Percentiles rank a stretch among this genome's conserved stretches.
phyloP scores from a whole-genome alignment of 768 basidiomycete genomes.

The Rhodosporidiobolus sp. region DNA sequence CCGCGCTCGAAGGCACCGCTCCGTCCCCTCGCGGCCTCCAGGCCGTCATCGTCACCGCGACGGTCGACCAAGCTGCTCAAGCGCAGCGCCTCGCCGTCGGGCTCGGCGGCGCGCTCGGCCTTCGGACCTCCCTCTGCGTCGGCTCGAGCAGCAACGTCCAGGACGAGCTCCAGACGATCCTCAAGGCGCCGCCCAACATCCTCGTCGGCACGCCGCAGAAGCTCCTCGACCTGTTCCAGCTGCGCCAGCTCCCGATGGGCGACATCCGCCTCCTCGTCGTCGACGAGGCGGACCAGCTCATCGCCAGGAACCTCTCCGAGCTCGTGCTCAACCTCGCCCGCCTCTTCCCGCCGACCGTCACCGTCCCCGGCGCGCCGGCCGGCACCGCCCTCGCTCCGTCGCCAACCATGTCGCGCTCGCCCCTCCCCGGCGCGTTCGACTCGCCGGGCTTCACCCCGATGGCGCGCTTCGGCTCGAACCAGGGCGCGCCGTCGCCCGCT shows the following conservation, averaged over 20 bases:
- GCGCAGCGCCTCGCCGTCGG: slow-evolving; percentile 93
- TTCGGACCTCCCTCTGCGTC: slow-evolving; percentile 79
- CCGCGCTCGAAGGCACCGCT: slow-evolving; percentile 30
- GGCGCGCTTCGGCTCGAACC: slow-evolving; percentile 46
- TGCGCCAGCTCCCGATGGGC: slow-evolving; percentile 20
- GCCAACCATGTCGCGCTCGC: slow-evolving; percentile 42
- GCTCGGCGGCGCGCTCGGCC: slow-evolving; percentile 85
- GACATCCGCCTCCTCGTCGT: slow-evolving; percentile 91
- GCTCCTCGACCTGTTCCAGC: slow-evolving; percentile 81
- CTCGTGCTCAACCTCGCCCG: slow-evolving; percentile 91
- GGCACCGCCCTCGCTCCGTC: slow-evolving; percentile 40
- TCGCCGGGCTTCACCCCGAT: slow-evolving; percentile 44
- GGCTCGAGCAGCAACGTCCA: slow-evolving; percentile 50
- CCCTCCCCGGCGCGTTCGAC: slow-evolving; percentile 43
- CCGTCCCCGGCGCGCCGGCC: slow-evolving; percentile 51
- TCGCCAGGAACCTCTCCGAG: slow-evolving; percentile 93
- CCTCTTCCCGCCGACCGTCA: slow-evolving; percentile 75
- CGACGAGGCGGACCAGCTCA: slow-evolving; percentile 96
- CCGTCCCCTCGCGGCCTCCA: slow-evolving; percentile 68
- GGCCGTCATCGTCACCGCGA: slow-evolving; percentile 92
- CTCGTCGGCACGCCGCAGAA: slow-evolving; percentile 97
- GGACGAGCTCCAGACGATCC: slow-evolving; percentile 69
- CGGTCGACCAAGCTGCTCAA: slow-evolving; percentile 97
- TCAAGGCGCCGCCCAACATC: slow-evolving; percentile 86
- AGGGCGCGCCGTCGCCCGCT: too few species aligned